Base-by-base conservation (phyloP, 495 filamentous ascomycete species). In the Penicillium robsamsonii region DNA sequence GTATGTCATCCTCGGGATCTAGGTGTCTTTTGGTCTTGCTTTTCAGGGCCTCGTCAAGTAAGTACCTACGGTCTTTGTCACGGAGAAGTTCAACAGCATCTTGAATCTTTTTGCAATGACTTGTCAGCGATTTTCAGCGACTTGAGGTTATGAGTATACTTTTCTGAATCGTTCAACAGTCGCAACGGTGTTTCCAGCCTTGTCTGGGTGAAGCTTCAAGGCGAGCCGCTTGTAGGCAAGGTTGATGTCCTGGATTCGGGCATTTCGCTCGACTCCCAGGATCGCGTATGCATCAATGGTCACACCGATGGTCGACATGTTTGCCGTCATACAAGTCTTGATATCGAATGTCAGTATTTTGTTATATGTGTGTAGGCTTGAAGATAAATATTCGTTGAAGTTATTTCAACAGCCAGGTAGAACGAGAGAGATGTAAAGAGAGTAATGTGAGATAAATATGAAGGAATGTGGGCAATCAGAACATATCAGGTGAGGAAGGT, bases 141-240 rank as follows among this genome's bases (percentile, higher is more conserved):
- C 12, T 47, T 47, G 15, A 12, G 6, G 15, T 6, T 18, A 27
- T 11, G 38, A 42, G 51, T 43, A 24, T 52, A 75, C 73, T 50
- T 66, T 60, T 45, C 59, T 70, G 25, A 86, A 87, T 24, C 79
- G 69, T 41, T 78, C 70, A 13, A 56, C 57, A 5, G 75, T 70
- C 15, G 60, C 53, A 17, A 72, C 66, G 27, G 72, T 71, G 35
- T 70, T 68, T 31, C 74, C 72, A 61, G 79, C 75, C 64, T 88
- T 87, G 69, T 88, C 84, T 0, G 85, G 85, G 56, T 87, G 85
- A 60, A 68, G 71, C 54, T 78, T 81, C 47, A 87, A 64, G 1
- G 84, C 85, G 10, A 75, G 65, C 46, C 61, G 73, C 50, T 73
- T 78, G 61, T 78, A 79, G 7, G 75, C 69, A 31, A 60, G 61